Conservation (phyloP, 2,329 filamentous ascomycete genomes). For the Paraphoma chrysanthemicola region DNA sequence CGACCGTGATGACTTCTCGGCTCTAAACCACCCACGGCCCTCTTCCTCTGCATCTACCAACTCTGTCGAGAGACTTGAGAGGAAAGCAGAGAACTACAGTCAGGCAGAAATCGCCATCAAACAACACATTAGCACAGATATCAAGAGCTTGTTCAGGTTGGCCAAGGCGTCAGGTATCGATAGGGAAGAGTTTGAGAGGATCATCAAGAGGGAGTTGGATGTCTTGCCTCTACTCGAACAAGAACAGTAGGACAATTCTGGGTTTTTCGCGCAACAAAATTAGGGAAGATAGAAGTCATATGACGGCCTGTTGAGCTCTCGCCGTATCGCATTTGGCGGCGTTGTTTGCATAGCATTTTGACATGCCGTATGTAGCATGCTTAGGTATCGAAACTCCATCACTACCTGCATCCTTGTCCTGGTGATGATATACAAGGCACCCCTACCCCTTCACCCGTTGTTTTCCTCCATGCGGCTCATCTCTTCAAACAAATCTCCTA, state of each 20-base stretch:
- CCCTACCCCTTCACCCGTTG: not conserved
- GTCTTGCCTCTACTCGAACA: constrained; percentile 73
- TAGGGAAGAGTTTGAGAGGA: constrained; percentile 74
- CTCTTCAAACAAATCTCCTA: not conserved
- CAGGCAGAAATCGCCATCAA: constrained; percentile 76
- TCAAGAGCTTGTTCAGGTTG: constrained; percentile 78
- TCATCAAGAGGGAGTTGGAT: constrained; percentile 75
- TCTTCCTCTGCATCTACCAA: constrained; percentile 51
- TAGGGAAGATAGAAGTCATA: not conserved
- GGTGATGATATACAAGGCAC: too few relatives aligned
- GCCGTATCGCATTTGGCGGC: constrained; percentile 12
- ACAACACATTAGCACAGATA: constrained; percentile 78
- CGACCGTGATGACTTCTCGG: constrained; percentile 26
- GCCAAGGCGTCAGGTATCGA: constrained; percentile 76
- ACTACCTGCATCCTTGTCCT: not conserved
- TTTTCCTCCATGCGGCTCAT: not conserved
- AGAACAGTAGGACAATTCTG: constrained; percentile 36
- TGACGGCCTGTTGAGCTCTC: not conserved
- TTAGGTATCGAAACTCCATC: constrained; percentile 1
- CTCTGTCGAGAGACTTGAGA: constrained; percentile 67
- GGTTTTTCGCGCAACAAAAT: not conserved
- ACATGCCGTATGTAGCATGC: constrained; percentile 4
- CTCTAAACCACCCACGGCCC: constrained; percentile 43
- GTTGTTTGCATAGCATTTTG: constrained; percentile 11
- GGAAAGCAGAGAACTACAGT: constrained; percentile 63